Evolutionary conservation across 371 early-diverging fungal genomes (phyloP), one percentile per base, ranked within the genome.

Genomic region (Rhizopus sp.): DNA sequence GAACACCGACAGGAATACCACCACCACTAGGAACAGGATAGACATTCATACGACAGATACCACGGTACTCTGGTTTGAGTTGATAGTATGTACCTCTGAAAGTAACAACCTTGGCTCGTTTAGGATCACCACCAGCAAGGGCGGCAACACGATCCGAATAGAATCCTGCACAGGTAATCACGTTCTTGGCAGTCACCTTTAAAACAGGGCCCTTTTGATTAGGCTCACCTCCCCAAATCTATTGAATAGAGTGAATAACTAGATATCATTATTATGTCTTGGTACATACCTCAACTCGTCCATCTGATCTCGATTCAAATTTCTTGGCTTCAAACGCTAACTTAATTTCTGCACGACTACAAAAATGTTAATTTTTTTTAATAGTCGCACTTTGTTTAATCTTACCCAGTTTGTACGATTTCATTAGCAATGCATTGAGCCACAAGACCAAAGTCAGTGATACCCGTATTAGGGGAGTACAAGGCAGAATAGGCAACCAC

Each of bases 1-100:
- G 78, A 16, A 73, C 72, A 50, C 78, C 78, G 1, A 78, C 78
- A 15, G 78, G 75, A 40, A 78, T 78, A 38, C 78, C 78, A 9
- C 75, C 75, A 47, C 73, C 71, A 8, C 71, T 78, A 13, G 78
- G 78, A 3, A 77, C 72, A 35, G 78, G 78, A 42, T 78, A 78
- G 51, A 78, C 69, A 51, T 78, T 78, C 59, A 71, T 73, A 32
- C 65, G 62, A 23, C 75, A 75, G 17, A 73, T 56, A 17, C 59
- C 68, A 35, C 70, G 68, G 38, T 73, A 68, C 51, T 75, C 70
- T 7, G 73, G 62, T 44, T 78, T 78, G 4, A 78, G 37, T 49
- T 78, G 78, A 53, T 78, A 78, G 23, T 78, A 78, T 3, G 69
- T 73, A 16, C 78, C 78, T 44, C 78, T 57, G 59, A 78, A 78